Base-by-base conservation (phyloP, 192 early-diverging fungal genomes). In the Neocallimastix lanati region DNA sequence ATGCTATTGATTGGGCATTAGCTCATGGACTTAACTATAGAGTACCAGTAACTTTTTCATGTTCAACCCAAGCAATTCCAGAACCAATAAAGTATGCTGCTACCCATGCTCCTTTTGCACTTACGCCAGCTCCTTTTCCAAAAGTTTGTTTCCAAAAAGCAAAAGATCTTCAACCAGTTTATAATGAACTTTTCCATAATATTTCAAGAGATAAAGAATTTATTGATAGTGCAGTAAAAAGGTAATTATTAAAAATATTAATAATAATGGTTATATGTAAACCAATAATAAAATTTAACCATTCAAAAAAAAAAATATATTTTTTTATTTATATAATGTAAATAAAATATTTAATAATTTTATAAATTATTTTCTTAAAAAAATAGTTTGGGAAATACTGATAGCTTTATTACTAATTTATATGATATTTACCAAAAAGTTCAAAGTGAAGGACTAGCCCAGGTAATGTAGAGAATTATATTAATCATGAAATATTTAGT, bases 91-190 rank as follows among this genome's bases (percentile, higher is more conserved):
- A 84, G 28, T 77, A 86, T 15, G 83, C 88, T 14, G 87, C 93
- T 28, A 90, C 90, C 33, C 94, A 95, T 78, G 94, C 94, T 1
- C 96, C 96, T 12, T 84, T 96, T 38, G 87, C 95, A 0, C 87
- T 99, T 28, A 93, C 92, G 76, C 97, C 97, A 6, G 91, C 93
- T 1, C 92, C 93, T 13, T 95, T 95, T 80, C 96, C 96, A 13
- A 84, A 86, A 30, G 79, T 78, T 27, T 86, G 86, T 80, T 99
- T 92, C 82, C 87, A 93, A 15, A 86, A 90, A 36, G 97, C 94
- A 7, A 80, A 90, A 50, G 77, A 83, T 12, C 82, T 98, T 27
- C 95, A 97, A 83, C 92, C 93, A 0, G 80, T 91, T 0, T 93
- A 92, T 80, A 98, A 96, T 84, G 67, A 81, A 77, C 84, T 99